A percentile compares a stretch with the other conserved stretches of the same genome.
Conservation (phyloP, 202 grass and related monocot genomes). For the Brachypodium distachyon region DNA sequence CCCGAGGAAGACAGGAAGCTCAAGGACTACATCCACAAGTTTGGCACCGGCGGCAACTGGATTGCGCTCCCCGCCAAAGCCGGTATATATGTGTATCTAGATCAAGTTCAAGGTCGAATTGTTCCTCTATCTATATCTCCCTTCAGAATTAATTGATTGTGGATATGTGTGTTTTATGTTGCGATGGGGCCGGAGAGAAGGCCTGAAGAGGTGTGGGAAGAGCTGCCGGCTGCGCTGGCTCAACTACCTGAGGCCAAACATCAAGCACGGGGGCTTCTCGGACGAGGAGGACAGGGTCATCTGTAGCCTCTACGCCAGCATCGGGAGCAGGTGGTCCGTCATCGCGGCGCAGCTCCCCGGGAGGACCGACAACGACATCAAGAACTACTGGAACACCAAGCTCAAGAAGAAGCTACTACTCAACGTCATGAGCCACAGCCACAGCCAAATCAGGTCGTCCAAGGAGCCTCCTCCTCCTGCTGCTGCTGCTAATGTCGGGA, state of each 20-base stretch:
- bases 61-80: slow-evolving; percentile 73
- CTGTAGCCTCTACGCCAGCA: slow-evolving; percentile 59
- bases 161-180: no score
- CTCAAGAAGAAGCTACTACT: slow-evolving; percentile 54
- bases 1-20: slow-evolving; percentile 69
- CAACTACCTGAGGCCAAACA: slow-evolving; percentile 80
- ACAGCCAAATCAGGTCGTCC: no score
- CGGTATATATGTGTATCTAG: slow-evolving; percentile 34
- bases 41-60: slow-evolving; percentile 63
- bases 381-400: slow-evolving; percentile 68
- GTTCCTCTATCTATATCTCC: no score
- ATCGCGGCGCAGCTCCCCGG: no score
- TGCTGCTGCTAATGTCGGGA: no score
- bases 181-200: no score
- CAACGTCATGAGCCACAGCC: slow-evolving; percentile 23
- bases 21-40: slow-evolving; percentile 59
- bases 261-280: slow-evolving; percentile 78
- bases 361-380: slow-evolving; percentile 72
- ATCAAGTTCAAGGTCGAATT: no score
- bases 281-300: slow-evolving; percentile 76
- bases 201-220: slow-evolving; percentile 59
- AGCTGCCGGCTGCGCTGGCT: slow-evolving; percentile 61
- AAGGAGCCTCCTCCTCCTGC: no score
- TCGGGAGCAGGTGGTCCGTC: slow-evolving; percentile 91
- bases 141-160: no score